Evolutionary conservation across 106 monocot genomes (phyloP), one percentile per base, ranked within the genome.

Genomic region (Hemerocallis citrina): DNA sequence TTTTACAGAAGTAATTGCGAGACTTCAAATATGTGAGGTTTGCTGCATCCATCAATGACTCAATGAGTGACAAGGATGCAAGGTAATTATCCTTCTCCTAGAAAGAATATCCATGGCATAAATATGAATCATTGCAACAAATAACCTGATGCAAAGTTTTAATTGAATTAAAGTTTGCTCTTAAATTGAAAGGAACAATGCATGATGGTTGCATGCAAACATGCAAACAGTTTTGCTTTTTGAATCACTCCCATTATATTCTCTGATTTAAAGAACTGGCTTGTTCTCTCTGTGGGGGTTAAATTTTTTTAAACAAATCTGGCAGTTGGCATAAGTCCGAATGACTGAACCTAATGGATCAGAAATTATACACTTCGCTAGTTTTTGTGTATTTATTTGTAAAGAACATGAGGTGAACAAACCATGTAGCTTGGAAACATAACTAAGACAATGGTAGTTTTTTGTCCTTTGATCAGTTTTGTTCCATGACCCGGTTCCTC

Each of bases 141-240:
- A 32, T 54, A 32, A 32, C 1, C 54, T 32, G 54, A n/a, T 54
- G 29, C 29, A 54, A 54, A 54, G 15, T 32, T 54, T 32, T 32
- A 54, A 32, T 54, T n/a, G 54, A 54, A 54, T 54, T 54, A 5
- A 0, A 6, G 2, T 54, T 31, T 29, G 31, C n/a, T 54, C 14
- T 30, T 54, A 54, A 54, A 54, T 29, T 54, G 32, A 32, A 4
- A 31, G 13, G 4, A 28, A 16, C 5, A 32, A 5, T 31, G 54
- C 54, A 54, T 54, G 54, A 54, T 54, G n/a, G 54, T 15, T 54
- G 29, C 54, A 54, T 54, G 31, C 54, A 54, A 54, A n/a, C n/a
- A n/a, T n/a, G n/a, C n/a, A n/a, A n/a, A 32, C 54, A 31, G 50
- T 31, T 31, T 6, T 54, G 5, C 32, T 31, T 54, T 54, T 31